Conservation (phyloP, 768 basidiomycete species). For the Mycena crocata region DNA sequence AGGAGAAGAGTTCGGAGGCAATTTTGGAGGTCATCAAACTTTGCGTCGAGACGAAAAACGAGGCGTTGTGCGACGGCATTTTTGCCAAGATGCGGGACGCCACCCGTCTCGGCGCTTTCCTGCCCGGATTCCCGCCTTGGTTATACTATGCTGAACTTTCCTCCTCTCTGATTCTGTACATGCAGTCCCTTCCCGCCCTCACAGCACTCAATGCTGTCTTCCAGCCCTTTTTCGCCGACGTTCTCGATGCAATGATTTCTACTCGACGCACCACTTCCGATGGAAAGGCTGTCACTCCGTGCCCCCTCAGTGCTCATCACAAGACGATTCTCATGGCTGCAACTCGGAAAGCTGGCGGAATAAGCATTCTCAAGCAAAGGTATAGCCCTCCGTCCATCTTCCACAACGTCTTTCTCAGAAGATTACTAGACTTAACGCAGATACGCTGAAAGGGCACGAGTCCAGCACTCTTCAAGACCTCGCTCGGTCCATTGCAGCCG, state of each 20-base stretch:
- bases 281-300: constrained; percentile 11
- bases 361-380: constrained; percentile 21
- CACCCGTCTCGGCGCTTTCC: neutral
- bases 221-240: constrained; percentile 26
- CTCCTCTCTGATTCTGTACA: neutral
- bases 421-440: constrained; percentile 18
- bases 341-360: constrained; percentile 19
- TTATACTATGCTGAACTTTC: constrained; percentile 27
- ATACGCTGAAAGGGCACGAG: constrained; percentile 18
- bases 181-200: neutral
- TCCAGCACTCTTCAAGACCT: constrained; percentile 6
- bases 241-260: constrained; percentile 18
- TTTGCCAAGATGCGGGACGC: constrained; percentile 29
- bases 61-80: constrained; percentile 3
- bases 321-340: constrained; percentile 3
- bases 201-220: neutral
- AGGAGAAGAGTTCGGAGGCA: constrained; percentile 3
- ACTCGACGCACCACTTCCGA: neutral
- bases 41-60: constrained; percentile 19
- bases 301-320: constrained; percentile 17
- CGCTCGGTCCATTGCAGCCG: neutral
- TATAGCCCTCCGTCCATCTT: neutral
- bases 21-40: constrained; percentile 25
- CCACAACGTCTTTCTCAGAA: neutral
- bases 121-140: constrained; percentile 20